Evolutionary conservation across 495 filamentous ascomycete species (phyloP).

Genomic region (Ramalina intermedia): DNA sequence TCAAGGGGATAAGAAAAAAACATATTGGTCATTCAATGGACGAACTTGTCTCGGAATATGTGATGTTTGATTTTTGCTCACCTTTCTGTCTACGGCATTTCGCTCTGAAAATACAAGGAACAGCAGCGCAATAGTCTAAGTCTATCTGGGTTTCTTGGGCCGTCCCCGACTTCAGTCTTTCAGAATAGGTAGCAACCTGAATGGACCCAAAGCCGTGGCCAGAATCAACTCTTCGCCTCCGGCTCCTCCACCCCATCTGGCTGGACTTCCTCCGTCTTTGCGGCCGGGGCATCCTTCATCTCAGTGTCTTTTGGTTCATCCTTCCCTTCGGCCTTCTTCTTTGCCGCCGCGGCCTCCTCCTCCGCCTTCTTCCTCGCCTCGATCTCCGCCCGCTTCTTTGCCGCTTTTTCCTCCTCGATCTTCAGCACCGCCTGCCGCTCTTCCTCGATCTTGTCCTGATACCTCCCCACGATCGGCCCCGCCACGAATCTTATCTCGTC

Average conservation of each 20-base stretch:
- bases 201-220: neutral
- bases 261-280: conserved; percentile 19
- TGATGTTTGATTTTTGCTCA: too few relatives aligned
- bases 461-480: conserved; percentile 84
- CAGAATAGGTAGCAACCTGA: neutral
- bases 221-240: conserved; percentile 12
- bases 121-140: neutral
- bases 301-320: conserved; percentile 34
- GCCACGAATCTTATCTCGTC: conserved; percentile 87
- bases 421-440: conserved; percentile 68
- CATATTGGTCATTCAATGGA: too few relatives aligned
- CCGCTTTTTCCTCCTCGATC: conserved; percentile 66
- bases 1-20: too few relatives aligned
- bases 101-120: neutral
- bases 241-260: conserved; percentile 31
- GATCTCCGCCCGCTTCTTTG: conserved; percentile 64
- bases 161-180: neutral
- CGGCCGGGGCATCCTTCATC: conserved; percentile 37
- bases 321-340: conserved; percentile 26
- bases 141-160: neutral
- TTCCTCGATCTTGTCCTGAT: conserved; percentile 85
- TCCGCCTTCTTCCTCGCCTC: conserved; percentile 44
- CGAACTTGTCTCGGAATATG: too few relatives aligned
- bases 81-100: too few relatives aligned
- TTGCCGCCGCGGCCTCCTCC: conserved; percentile 37